Evolutionary conservation across 148 eudicot genomes (phyloP).

Genomic region (Camellia granthamiana): DNA sequence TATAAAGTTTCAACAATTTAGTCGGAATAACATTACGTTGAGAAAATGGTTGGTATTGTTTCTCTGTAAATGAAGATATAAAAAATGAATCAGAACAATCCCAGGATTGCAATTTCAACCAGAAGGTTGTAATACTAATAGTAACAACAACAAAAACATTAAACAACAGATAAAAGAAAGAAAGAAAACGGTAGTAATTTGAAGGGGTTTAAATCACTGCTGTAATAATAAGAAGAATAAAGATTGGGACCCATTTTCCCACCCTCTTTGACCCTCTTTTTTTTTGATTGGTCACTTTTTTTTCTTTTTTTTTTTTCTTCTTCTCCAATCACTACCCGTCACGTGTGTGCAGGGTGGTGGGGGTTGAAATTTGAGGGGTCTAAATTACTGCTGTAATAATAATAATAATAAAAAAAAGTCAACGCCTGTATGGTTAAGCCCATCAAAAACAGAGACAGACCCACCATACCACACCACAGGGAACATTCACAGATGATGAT

Average conservation of each 20-base stretch:
- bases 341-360: no score
- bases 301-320: no score
- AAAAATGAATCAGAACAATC: background rate
- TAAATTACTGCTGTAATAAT: no score
- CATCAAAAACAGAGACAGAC: background rate
- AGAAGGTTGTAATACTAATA: background rate
- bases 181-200: background rate
- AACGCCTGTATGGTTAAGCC: background rate
- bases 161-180: background rate
- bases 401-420: no score
- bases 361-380: no score
- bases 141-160: background rate
- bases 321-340: no score
- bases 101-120: background rate
- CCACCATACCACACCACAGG: no score
- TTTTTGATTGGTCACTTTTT: no score
- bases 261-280: no score
- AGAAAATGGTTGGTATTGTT: conserved; percentile 36
- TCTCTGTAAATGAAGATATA: conserved; percentile 30
- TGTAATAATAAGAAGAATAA: no score
- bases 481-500: background rate
- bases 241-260: no score
- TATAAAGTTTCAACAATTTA: background rate
- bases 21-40: conserved; percentile 31
- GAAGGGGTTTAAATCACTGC: no score